Percentiles rank a stretch among this genome's conserved stretches.
Conservation (phyloP, 2,329 filamentous ascomycete species). For the Lecanosticta acicola region DNA sequence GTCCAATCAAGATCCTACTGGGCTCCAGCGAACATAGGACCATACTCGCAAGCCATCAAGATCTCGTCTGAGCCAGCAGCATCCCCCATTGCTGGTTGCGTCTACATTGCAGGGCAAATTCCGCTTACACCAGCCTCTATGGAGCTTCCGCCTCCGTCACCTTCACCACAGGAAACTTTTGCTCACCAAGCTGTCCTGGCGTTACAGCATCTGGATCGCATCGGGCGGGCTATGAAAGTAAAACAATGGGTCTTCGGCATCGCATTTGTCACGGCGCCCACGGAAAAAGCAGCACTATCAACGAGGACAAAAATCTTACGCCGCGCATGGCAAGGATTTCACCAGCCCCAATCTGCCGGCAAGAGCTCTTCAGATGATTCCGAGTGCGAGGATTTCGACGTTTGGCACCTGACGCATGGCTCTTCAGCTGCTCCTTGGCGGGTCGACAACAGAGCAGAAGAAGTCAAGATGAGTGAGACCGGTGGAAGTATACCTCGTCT, state of each 20-base stretch:
- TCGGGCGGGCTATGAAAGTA: slow-evolving; percentile 66
- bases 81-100: slow-evolving; percentile 26
- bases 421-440: slow-evolving; percentile 18
- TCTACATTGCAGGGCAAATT: slow-evolving; percentile 85
- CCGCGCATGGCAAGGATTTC: slow-evolving; percentile 41
- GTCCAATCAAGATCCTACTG: slow-evolving; percentile 94
- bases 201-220: slow-evolving; percentile 83
- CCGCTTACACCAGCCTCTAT: slow-evolving; percentile 78
- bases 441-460: slow-evolving; percentile 25
- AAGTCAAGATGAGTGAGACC: slow-evolving; percentile 20
- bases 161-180: slow-evolving; percentile 11
- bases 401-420: slow-evolving; percentile 59
- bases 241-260: slow-evolving; percentile 70
- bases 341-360: slow-evolving; percentile 13
- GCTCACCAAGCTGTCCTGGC: slow-evolving; percentile 62
- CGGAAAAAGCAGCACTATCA: slow-evolving; percentile 33
- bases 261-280: slow-evolving; percentile 58
- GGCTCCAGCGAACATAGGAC: slow-evolving; percentile 96
- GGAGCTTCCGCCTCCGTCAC: slow-evolving; percentile 43
- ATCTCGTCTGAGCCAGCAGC: slow-evolving; percentile 33
- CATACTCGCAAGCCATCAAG: slow-evolving; percentile 83
- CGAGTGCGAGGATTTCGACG: slow-evolving; percentile 51
- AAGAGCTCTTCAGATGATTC: slow-evolving; percentile 37
- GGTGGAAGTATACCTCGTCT: slow-evolving; percentile 44
- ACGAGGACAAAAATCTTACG: slow-evolving; percentile 13